Percentiles rank a stretch among this genome's conserved stretches.
Conservation (phyloP, 129 eudicot species). For the Logfia minima region DNA sequence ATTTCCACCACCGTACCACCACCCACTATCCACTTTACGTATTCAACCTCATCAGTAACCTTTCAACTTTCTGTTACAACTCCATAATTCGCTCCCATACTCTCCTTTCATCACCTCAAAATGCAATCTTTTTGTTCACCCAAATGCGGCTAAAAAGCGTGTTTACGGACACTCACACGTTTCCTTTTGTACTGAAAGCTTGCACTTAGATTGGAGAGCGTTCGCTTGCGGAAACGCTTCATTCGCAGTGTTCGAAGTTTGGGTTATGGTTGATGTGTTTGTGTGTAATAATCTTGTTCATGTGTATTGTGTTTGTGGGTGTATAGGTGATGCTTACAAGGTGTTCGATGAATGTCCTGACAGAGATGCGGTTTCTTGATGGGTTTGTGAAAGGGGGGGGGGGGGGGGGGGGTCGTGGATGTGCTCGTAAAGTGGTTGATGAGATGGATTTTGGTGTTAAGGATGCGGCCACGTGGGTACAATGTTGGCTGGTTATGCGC, state of each 20-base stretch:
- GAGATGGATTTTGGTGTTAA: slow-evolving; percentile 46
- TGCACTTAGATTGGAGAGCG: slow-evolving; percentile 28
- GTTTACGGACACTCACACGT: slow-evolving; percentile 55
- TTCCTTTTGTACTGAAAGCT: slow-evolving; percentile 65
- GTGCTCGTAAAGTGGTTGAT: slow-evolving; percentile 53
- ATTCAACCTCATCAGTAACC: slow-evolving; percentile 52
- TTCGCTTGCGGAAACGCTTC: slow-evolving; percentile 37
- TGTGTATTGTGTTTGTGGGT: slow-evolving; percentile 31
- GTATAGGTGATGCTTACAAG: slow-evolving; percentile 38
- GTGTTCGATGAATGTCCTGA: slow-evolving; percentile 54
- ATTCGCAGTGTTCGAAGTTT: slow-evolving; percentile 40
- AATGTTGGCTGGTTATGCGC: slow-evolving; percentile 57
- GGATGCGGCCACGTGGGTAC: slow-evolving; percentile 67
- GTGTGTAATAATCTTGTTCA: slow-evolving; percentile 57
- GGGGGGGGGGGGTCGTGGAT: slow-evolving; percentile 40
- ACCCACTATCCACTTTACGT: slow-evolving; percentile 41
- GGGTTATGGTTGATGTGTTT: slow-evolving; percentile 49
- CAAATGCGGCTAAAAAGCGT: slow-evolving; percentile 49
- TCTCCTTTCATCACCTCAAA: slow-evolving; percentile 43
- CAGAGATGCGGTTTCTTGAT: slow-evolving; percentile 67
- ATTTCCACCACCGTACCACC: slow-evolving; percentile 45
- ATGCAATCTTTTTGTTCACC: slow-evolving; percentile 40
- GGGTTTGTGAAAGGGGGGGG: slow-evolving; percentile 63
- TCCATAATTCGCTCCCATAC: slow-evolving; percentile 55
- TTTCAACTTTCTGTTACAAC: slow-evolving; percentile 50